Conservation (phyloP, 768 basidiomycete genomes). For the Amyloporia xantha region DNA sequence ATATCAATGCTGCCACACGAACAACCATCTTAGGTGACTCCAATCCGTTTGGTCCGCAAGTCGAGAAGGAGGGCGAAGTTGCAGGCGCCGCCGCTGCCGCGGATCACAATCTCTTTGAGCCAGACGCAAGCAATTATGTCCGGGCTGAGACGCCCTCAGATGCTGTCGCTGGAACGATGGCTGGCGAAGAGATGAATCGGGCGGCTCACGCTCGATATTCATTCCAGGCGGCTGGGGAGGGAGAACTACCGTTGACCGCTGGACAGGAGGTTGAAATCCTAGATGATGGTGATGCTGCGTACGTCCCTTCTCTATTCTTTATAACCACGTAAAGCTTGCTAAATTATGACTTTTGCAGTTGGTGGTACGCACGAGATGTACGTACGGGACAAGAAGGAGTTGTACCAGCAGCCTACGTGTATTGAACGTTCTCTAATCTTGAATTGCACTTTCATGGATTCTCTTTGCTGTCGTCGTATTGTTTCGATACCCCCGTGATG, state of each 20-base stretch:
- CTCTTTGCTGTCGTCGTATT: background rate
- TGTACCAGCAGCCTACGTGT: slow-evolving; percentile 87
- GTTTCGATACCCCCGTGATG: background rate
- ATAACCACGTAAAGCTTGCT: too few species aligned
- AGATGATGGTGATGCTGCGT: slow-evolving; percentile 79
- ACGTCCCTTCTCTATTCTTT: slow-evolving; percentile 24
- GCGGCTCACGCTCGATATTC: slow-evolving; percentile 78
- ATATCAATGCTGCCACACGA: slow-evolving; percentile 86
- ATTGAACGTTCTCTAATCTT: too few species aligned
- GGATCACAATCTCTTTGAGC: slow-evolving; percentile 51
- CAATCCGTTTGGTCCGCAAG: slow-evolving; percentile 30
- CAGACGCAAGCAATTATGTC: slow-evolving; percentile 70
- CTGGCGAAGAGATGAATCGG: slow-evolving; percentile 62
- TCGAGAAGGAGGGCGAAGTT: slow-evolving; percentile 54
- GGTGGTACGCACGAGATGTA: slow-evolving; percentile 90
- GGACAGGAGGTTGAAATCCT: slow-evolving; percentile 71
- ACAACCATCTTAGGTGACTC: slow-evolving; percentile 66
- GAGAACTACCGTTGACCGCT: slow-evolving; percentile 63
- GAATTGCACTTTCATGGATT: background rate
- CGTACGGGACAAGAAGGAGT: slow-evolving; percentile 81
- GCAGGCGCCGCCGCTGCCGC: slow-evolving; percentile 21
- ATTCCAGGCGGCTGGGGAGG: slow-evolving; percentile 73
- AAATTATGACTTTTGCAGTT: too few species aligned
- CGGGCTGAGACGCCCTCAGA: slow-evolving; percentile 81
- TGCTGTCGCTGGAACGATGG: slow-evolving; percentile 52